These are phyloP conservation scores for Xylaria sp. DNA, from an alignment of 2,329 filamentous ascomycete genomes.

Conservation along the genomic window DNA sequence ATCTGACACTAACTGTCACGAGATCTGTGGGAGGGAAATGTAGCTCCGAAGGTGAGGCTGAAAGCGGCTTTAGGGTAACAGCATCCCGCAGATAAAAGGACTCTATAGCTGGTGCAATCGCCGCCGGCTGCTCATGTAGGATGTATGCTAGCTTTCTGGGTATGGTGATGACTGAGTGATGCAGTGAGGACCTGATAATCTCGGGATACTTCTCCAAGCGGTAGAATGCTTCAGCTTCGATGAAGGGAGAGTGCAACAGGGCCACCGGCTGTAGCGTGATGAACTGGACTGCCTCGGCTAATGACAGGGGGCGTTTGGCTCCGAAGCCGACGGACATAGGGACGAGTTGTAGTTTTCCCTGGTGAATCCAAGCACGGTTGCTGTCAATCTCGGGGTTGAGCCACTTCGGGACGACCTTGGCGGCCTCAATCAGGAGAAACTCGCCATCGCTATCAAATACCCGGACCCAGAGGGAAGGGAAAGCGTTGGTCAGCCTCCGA, in stretches of 20 bases:
- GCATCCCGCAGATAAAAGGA: constrained; percentile 89
- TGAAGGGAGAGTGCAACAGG: constrained; percentile 64
- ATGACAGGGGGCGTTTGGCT: constrained; percentile 44
- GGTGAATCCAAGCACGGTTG: constrained; percentile 84
- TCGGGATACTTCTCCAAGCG: constrained; percentile 76
- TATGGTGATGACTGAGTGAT: constrained; percentile 66
- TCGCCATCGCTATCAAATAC: constrained; percentile 87
- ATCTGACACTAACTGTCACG: constrained; percentile 70
- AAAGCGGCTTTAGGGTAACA: constrained; percentile 63
- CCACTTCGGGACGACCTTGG: constrained; percentile 82
- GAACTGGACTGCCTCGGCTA: constrained; percentile 58
- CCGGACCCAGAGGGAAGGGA: constrained; percentile 72
- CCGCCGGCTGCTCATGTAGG: constrained; percentile 66
- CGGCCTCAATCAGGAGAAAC: constrained; percentile 90
- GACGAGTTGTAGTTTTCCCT: constrained; percentile 70
- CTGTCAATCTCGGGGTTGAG: constrained; percentile 84
- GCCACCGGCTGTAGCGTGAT: constrained; percentile 52
- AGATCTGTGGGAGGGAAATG: constrained; percentile 72
- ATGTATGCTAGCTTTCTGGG: constrained; percentile 79
- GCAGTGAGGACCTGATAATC: constrained; percentile 69
- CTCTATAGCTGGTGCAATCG: constrained; percentile 79
- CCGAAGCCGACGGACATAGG: constrained; percentile 43
- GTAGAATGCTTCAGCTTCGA: constrained; percentile 89
- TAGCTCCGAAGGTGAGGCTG: constrained; percentile 49
- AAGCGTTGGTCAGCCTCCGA: constrained; percentile 69